Evolutionary conservation across 495 filamentous ascomycete genomes (phyloP).

Genomic region (Sordaria brevicollis): DNA sequence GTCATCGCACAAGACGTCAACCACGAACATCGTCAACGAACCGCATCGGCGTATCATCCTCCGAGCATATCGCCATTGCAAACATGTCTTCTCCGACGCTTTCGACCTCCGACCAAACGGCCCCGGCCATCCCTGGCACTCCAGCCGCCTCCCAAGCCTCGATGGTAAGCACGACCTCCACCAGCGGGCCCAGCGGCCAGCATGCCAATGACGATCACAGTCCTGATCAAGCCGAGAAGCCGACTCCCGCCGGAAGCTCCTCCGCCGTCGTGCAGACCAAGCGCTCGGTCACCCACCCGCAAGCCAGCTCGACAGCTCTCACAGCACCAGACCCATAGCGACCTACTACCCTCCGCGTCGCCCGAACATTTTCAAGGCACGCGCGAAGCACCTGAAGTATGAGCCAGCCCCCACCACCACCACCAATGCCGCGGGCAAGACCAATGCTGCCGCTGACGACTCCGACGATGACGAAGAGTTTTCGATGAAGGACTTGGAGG

Average conservation of each 20-base stretch:
- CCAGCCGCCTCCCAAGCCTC: neutral
- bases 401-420: neutral
- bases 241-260: too few species aligned
- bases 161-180: neutral
- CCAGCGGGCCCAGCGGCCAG: too few species aligned
- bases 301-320: too few species aligned
- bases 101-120: neutral
- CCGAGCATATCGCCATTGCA: too few species aligned
- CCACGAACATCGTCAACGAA: too few species aligned
- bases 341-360: neutral
- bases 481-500: neutral
- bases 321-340: neutral
- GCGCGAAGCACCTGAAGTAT: neutral
- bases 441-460: fast-evolving
- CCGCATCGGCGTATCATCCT: too few species aligned
- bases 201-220: too few species aligned
- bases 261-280: too few species aligned
- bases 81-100: neutral
- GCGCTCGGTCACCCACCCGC: too few species aligned
- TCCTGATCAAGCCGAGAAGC: too few species aligned
- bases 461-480: neutral
- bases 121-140: neutral
- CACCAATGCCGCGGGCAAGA: neutral
- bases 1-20: neutral
- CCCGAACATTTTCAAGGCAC: neutral